Evolutionary conservation across 805 yeast genomes (phyloP).

Genomic region (Saturnispora besseyi): DNA sequence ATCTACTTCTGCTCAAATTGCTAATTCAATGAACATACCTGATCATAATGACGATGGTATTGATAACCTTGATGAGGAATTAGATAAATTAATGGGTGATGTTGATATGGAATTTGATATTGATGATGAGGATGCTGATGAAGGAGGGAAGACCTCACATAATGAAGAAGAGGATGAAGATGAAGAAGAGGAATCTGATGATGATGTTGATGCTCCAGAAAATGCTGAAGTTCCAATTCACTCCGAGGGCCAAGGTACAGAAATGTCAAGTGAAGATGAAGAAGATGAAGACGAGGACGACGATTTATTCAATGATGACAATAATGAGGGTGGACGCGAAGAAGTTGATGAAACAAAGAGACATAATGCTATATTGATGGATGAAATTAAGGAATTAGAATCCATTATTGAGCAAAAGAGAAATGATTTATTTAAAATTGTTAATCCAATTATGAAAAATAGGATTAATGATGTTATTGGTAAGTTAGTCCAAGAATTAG

Average conservation of each 20-base stretch:
- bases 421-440: slow-evolving; percentile 60
- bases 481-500: slow-evolving; percentile 73
- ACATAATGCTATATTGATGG: slow-evolving; percentile 67
- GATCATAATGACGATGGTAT: slow-evolving; percentile 30
- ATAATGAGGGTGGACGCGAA: slow-evolving; percentile 39
- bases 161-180: slow-evolving; percentile 43
- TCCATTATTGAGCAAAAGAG: slow-evolving; percentile 67
- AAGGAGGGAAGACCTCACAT: slow-evolving; percentile 37
- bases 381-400: slow-evolving; percentile 79
- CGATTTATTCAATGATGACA: slow-evolving; percentile 23
- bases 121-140: slow-evolving; percentile 39
- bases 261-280: slow-evolving; percentile 36
- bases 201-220: slow-evolving; percentile 34
- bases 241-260: slow-evolving; percentile 4
- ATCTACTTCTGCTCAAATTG: slow-evolving; percentile 5
- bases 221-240: slow-evolving; percentile 21
- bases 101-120: slow-evolving; percentile 33
- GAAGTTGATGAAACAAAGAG: slow-evolving; percentile 46
- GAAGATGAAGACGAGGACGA: slow-evolving; percentile 40
- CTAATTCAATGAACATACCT: not conserved
- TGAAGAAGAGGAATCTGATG: slow-evolving; percentile 21
- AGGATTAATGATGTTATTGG: slow-evolving; percentile 76
- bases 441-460: slow-evolving; percentile 77
- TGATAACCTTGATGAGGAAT: slow-evolving; percentile 22
- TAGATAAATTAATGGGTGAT: slow-evolving; percentile 16